Base-by-base conservation (phyloP, 1,284 basidiomycete species). In the Ustilago vetiveriae region DNA sequence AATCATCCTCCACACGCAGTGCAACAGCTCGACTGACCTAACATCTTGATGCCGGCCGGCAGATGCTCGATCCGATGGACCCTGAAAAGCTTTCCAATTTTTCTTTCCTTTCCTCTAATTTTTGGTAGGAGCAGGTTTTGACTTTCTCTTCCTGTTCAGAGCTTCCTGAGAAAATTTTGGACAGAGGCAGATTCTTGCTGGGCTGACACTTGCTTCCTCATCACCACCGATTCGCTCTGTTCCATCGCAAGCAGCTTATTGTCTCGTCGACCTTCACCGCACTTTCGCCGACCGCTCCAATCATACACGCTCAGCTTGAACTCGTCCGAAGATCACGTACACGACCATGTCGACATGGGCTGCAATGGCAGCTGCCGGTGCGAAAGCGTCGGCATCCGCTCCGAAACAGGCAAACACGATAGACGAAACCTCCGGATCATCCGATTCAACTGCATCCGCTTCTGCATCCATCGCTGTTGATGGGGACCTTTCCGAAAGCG, bases 271-370 rank as follows among this genome's bases (percentile, higher is more conserved):
- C n/a, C n/a, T n/a, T n/a, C n/a, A n/a, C n/a, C n/a, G n/a, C n/a
- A n/a, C n/a, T n/a, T n/a, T n/a, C n/a, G n/a, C n/a, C n/a, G n/a
- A n/a, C n/a, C n/a, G n/a, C n/a, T n/a, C n/a, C n/a, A n/a, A n/a
- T n/a, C n/a, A n/a, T n/a, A n/a, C n/a, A n/a, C n/a, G n/a, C n/a
- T n/a, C n/a, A n/a, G n/a, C 27, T 13, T 29, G 27, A 29, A 6
- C 13, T 13, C 7, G 2, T 17, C n/a, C 11, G 2, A 30, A 22
- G 10, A 7, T 10, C 16, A 14, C 22, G 43, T 19, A 24, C 14
- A 4, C 19, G 23, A 41, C 4, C 37, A 65, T 65, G 62, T 58
- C 62, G 54, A 65, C 62, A 13, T 65, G 62, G 62, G 62, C 62
- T 37, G 62, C 62, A 32, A 65, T 65, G 62, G 62, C 62, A 11